Conservation (phyloP, 2,329 filamentous ascomycete species). For the Venturiaceae sp. region DNA sequence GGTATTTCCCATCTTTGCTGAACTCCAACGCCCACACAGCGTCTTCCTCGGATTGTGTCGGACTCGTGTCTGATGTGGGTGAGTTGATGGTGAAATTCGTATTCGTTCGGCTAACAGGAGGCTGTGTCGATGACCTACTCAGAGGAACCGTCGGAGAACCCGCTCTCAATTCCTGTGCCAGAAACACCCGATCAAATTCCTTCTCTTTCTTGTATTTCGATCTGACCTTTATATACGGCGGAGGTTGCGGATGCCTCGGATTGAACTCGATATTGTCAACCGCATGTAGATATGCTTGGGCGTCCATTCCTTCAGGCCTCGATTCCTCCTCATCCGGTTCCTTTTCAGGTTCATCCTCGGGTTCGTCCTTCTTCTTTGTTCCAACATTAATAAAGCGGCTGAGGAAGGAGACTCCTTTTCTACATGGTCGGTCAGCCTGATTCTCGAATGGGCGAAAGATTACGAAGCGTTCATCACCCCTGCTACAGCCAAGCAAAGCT, state of each 20-base stretch:
- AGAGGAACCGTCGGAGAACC: slow-evolving; percentile 10
- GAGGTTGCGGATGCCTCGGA: slow-evolving; percentile 78
- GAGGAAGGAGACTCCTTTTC: slow-evolving; percentile 83
- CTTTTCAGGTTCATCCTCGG: slow-evolving; percentile 36
- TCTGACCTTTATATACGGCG: slow-evolving; percentile 81
- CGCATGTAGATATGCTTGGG: slow-evolving; percentile 69
- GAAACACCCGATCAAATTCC: slow-evolving; percentile 79
- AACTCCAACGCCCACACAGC: slow-evolving; percentile 92
- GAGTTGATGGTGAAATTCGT: neutral
- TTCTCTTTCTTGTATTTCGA: slow-evolving; percentile 69
- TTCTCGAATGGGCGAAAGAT: neutral
- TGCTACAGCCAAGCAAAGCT: neutral
- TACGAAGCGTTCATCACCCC: neutral
- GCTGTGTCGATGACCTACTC: neutral
- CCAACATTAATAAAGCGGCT: slow-evolving; percentile 65
- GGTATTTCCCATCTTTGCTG: slow-evolving; percentile 80
- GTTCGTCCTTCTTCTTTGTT: slow-evolving; percentile 49
- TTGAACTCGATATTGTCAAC: slow-evolving; percentile 66
- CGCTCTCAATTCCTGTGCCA: slow-evolving; percentile 70
- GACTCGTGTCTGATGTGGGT: neutral
- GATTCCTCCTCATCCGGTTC: slow-evolving; percentile 58
- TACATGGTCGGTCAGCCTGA: slow-evolving; percentile 24
- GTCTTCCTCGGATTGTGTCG: slow-evolving; percentile 37
- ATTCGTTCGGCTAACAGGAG: neutral
- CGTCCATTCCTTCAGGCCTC: slow-evolving; percentile 72